Evolutionary conservation across 768 basidiomycete species (phyloP), one percentile per base, ranked within the genome.

Genomic region (Suillus occidentalis): DNA sequence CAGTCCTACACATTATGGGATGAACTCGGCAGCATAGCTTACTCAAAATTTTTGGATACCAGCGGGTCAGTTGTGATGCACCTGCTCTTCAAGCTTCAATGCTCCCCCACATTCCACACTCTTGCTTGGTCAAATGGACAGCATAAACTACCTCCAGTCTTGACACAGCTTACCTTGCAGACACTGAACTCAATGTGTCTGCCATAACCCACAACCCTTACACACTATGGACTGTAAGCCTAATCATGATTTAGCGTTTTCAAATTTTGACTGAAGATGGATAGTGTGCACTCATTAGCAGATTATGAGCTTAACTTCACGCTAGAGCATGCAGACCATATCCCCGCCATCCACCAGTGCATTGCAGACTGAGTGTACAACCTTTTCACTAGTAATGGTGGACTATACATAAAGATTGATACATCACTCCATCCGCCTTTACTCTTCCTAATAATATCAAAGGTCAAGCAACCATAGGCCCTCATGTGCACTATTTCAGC

Each of bases 221-320:
- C 43, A 86, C 85, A 3, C 72, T 82, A 10, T 84, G 80, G 77
- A 78, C 82, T 45, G 85, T 86, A 73, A 75, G 45, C 12, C 50
- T 49, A 22, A 18, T 39, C 28, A 12, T 65, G 37, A 60, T 39
- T 64, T 63, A 43, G 65, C 14, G 18, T 20, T 40, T 20, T 58
- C 37, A 37, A 47, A 53, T 55, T 22, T 66, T 69, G 36, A 59
- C 65, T 39, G 13, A 31, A 18, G 22, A 45, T 2, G n/a, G 58
- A 16, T 57, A 90, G 89, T 92, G 90, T 67, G 81, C 85, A 13
- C 72, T 87, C 65, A 89, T 89, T 89, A 6, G 66, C 87, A 64
- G 90, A 93, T 79, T 97, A 95, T 80, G 97, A 98, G 72, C 75
- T 90, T 60, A 95, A 96, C 77, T 97, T 97, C 69, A 87, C 82